A percentile compares a stretch with the other conserved stretches of the same genome.
These are phyloP conservation scores for Amesomyces nigricolor DNA, from an alignment of 2,329 filamentous ascomycete species.

Conservation along the genomic window DNA sequence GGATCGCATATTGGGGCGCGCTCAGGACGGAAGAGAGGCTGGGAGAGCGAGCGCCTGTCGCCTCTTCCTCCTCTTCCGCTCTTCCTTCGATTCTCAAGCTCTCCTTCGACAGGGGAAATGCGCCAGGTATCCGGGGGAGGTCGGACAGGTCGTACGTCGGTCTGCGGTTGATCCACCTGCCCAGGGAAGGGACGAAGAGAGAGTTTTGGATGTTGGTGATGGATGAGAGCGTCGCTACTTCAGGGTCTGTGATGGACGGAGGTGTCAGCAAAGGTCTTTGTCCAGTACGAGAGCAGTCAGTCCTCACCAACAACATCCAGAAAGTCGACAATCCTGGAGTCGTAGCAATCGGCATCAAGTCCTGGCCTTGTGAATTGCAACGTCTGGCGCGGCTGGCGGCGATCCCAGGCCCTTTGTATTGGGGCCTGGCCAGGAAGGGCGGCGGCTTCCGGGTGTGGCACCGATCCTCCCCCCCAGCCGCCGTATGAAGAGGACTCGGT, in stretches of 20 bases:
- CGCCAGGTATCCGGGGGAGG: conserved; percentile 28
- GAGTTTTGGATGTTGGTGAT: conserved; percentile 89
- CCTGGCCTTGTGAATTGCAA: neutral
- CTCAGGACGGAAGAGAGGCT: conserved; percentile 65
- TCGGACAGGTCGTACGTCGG: conserved; percentile 71
- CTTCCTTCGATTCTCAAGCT: conserved; percentile 21
- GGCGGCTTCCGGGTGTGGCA: neutral
- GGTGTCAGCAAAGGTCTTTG: neutral
- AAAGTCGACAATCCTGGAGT: conserved; percentile 29
- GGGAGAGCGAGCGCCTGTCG: conserved; percentile 26
- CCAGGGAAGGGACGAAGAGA: conserved; percentile 78
- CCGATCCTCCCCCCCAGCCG: neutral
- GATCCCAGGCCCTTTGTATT: neutral
- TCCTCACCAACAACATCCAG: conserved; percentile 29
- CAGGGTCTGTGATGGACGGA: conserved; percentile 55
- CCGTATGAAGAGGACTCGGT: neutral
- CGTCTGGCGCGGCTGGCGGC: conserved; percentile 7
- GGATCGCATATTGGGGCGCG: conserved; percentile 69
- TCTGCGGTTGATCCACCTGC: conserved; percentile 65
- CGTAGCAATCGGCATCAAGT: conserved; percentile 24
- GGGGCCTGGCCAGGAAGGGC: neutral
- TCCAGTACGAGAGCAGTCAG: neutral
- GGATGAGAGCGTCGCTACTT: conserved; percentile 75
- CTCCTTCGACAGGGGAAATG: conserved; percentile 24
- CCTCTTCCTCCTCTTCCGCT: conserved; percentile 23